phyloP scores from a whole-genome alignment of 2,329 filamentous ascomycete species.

The Trichoderma breve region DNA sequence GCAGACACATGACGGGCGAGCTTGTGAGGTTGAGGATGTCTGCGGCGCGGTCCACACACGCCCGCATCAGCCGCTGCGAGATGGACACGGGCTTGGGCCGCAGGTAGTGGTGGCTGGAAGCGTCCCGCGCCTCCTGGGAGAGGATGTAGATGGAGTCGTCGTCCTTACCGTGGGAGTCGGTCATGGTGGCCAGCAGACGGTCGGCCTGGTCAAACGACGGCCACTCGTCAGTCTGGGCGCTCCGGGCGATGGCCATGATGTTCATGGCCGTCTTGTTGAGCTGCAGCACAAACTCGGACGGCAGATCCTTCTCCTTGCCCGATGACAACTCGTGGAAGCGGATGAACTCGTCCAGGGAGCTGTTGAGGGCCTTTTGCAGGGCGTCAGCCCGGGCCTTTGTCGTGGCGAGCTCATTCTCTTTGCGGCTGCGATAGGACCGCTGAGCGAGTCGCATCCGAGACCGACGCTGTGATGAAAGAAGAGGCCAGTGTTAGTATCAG shows the following conservation, averaged over 20 bases:
- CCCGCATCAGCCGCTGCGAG: slow-evolving; percentile 3
- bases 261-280: slow-evolving; percentile 15
- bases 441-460: slow-evolving; percentile 17
- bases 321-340: not conserved
- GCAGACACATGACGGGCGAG: slow-evolving; percentile 3
- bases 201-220: not conserved
- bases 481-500: not conserved
- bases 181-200: not conserved
- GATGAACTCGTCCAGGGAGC: slow-evolving; percentile 8
- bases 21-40: not conserved
- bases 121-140: not conserved
- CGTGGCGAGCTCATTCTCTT: slow-evolving; percentile 13
- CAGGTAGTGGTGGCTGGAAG: not conserved
- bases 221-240: not conserved
- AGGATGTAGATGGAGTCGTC: not conserved
- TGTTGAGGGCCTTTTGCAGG: slow-evolving; percentile 14
- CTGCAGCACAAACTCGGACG: slow-evolving; percentile 9
- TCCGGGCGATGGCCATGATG: slow-evolving; percentile 6
- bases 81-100: not conserved
- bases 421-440: slow-evolving; percentile 17
- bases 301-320: not conserved
- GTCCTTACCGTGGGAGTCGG: not conserved
- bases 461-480: not conserved
- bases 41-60: slow-evolving; percentile 6
- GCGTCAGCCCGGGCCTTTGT: not conserved